phyloP scores from a whole-genome alignment of 2,329 filamentous ascomycete species.

The Cercospora citrullina region DNA sequence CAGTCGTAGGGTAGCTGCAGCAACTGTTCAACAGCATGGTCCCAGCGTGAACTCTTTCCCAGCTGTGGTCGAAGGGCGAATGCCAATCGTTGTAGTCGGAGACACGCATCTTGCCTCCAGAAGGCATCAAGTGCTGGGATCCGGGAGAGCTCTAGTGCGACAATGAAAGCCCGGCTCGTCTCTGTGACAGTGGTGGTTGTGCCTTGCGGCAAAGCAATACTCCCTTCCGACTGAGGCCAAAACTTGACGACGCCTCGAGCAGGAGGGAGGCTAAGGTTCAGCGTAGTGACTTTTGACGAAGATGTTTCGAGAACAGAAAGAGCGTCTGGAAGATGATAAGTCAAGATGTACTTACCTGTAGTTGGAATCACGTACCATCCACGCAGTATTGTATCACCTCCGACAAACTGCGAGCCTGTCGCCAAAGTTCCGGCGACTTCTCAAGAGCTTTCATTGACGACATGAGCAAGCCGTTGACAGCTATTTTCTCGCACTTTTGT shows the following conservation, averaged over 20 bases:
- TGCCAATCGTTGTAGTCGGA: constrained; percentile 26
- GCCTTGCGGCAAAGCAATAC: constrained; percentile 45
- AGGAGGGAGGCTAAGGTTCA: constrained; percentile 42
- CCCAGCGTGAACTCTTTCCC: constrained; percentile 28
- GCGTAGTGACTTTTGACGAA: constrained; percentile 18
- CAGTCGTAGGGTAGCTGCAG: constrained; percentile 18
- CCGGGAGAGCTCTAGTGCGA: constrained; percentile 32
- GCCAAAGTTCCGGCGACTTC: constrained; percentile 40
- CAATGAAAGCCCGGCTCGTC: constrained; percentile 25
- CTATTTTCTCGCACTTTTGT: constrained; percentile 45
- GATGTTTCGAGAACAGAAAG: constrained; percentile 45
- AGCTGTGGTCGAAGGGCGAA: constrained; percentile 18
- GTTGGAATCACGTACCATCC: constrained; percentile 39
- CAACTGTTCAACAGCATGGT: constrained; percentile 20
- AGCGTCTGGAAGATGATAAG: constrained; percentile 45
- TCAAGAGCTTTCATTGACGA: constrained; percentile 41
- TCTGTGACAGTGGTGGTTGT: constrained; percentile 37
- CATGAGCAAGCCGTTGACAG: constrained; percentile 43
- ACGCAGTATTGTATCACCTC: constrained; percentile 45
- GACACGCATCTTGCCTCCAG: constrained; percentile 29
- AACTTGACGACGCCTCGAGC: constrained; percentile 42
- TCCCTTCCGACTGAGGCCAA: constrained; percentile 43
- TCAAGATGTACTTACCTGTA: constrained; percentile 27
- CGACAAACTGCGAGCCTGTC: constrained; percentile 38
- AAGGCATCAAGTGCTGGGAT: constrained; percentile 20